phyloP scores from a whole-genome alignment of 225 moss, liverwort and hornwort species.

The Physcomitrium patens region DNA sequence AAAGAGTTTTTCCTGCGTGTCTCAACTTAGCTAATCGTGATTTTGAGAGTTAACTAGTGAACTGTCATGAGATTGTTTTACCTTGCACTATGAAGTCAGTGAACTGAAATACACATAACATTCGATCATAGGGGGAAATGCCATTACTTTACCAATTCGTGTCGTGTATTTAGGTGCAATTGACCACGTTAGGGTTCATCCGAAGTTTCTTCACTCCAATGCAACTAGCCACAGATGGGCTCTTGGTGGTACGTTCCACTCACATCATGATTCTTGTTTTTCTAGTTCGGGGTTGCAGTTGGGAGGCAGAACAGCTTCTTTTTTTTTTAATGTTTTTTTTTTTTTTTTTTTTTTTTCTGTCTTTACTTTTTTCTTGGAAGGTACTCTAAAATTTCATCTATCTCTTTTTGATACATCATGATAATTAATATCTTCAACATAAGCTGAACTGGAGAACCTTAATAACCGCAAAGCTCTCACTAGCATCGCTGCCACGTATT shows the following conservation, averaged over 20 bases:
- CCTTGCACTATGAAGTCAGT: neutral
- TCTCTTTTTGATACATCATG: neutral
- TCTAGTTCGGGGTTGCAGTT: slow-evolving; percentile 15
- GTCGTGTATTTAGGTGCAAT: slow-evolving; percentile 57
- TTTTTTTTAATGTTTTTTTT: too few species aligned
- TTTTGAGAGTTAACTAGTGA: slow-evolving; percentile 1
- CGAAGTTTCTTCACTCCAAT: slow-evolving; percentile 89
- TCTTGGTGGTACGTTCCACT: slow-evolving; percentile 57
- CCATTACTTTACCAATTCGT: slow-evolving; percentile 1
- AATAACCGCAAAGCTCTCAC: slow-evolving; percentile 1
- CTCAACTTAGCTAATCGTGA: neutral
- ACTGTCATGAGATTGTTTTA: slow-evolving; percentile 8
- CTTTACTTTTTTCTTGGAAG: too few species aligned
- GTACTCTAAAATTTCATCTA: too few species aligned
- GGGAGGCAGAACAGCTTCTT: too few species aligned
- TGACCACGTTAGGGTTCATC: slow-evolving; percentile 90
- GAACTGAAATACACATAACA: too few species aligned
- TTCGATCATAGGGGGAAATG: neutral
- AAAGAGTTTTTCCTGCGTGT: slow-evolving; percentile 2
- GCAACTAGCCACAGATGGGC: slow-evolving; percentile 96
- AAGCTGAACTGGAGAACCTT: neutral
- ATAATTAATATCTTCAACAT: neutral
- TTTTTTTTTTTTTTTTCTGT: too few species aligned
- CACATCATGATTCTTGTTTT: neutral
- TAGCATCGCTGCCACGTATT: neutral